Conservation (phyloP, 176 grass and related monocot genomes). For the Bolboschoenus planiculmis region DNA sequence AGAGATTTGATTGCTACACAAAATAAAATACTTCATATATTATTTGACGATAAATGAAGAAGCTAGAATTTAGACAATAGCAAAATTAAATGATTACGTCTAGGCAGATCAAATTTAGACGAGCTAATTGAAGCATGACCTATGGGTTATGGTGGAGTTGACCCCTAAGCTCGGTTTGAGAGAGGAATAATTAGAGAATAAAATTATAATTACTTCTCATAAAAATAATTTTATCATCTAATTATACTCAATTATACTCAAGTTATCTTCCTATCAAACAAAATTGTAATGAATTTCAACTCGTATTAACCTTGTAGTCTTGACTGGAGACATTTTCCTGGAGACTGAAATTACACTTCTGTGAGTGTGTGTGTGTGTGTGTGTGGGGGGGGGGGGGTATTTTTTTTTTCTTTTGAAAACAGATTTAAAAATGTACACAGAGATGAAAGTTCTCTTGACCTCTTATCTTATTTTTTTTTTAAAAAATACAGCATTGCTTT, state of each 20-base stretch:
- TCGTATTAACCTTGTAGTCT: too few relatives aligned
- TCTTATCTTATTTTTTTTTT: too few relatives aligned
- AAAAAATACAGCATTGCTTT: too few relatives aligned
- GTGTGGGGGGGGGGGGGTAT: too few relatives aligned
- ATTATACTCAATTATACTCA: too few relatives aligned
- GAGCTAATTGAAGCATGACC: not conserved
- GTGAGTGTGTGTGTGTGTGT: not conserved
- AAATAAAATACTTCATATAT: not conserved
- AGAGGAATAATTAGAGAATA: too few relatives aligned
- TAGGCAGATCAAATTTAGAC: not conserved
- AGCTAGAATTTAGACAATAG: not conserved
- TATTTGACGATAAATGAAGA: not conserved
- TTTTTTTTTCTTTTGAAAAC: not conserved
- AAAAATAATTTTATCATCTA: too few relatives aligned
- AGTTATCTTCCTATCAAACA: too few relatives aligned
- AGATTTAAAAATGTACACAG: not conserved
- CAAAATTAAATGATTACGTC: not conserved
- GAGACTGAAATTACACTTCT: not conserved
- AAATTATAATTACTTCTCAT: too few relatives aligned
- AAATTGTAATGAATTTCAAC: not conserved
- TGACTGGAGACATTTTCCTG: too few relatives aligned
- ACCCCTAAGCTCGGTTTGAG: too few relatives aligned
- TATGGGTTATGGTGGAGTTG: not conserved
- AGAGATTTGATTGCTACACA: not conserved
- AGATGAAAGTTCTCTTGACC: too few relatives aligned